Evolutionary conservation across 495 filamentous ascomycete genomes (phyloP).

Genomic region (Trichoderma reesei): DNA sequence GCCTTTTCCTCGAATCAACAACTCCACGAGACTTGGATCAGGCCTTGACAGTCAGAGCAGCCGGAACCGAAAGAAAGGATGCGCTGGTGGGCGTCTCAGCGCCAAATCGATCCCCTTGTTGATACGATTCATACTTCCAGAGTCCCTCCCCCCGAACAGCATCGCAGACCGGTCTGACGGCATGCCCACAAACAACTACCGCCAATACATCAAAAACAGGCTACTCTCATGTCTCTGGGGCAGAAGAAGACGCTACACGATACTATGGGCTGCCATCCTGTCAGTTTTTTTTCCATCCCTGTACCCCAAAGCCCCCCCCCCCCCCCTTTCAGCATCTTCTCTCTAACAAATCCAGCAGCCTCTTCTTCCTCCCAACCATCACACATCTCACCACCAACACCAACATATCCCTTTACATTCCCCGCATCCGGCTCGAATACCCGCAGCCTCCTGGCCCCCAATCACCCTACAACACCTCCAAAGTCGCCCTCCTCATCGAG

Average conservation of each 20-base stretch:
- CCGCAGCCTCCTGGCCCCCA: conserved; percentile 9
- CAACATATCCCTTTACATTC: conserved; percentile 12
- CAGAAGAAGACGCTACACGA: background rate
- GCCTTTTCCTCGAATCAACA: too few relatives aligned
- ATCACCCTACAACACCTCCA: conserved; percentile 34
- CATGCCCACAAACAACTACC: background rate
- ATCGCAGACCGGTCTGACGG: background rate
- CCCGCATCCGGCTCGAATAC: conserved; percentile 25
- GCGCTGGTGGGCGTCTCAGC: too few relatives aligned
- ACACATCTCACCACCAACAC: conserved; percentile 12
- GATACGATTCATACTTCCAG: too few relatives aligned
- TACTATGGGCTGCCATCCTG: background rate
- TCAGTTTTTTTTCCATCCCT: too few relatives aligned
- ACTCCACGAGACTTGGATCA: background rate
- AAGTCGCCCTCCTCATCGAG: conserved; percentile 42
- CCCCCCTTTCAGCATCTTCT: background rate
- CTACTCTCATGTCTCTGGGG: background rate
- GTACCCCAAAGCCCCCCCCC: background rate
- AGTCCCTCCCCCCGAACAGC: background rate
- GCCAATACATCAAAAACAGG: background rate
- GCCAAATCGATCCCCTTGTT: too few relatives aligned
- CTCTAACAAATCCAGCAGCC: conserved; percentile 9
- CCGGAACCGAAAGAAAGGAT: too few relatives aligned
- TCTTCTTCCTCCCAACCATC: conserved; percentile 17
- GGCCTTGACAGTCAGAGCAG: too few relatives aligned